Percentiles rank a stretch among this genome's conserved stretches.
These are phyloP conservation scores for Saraca asoca DNA, from an alignment of 331 rosid genomes.

Conservation along the genomic window DNA sequence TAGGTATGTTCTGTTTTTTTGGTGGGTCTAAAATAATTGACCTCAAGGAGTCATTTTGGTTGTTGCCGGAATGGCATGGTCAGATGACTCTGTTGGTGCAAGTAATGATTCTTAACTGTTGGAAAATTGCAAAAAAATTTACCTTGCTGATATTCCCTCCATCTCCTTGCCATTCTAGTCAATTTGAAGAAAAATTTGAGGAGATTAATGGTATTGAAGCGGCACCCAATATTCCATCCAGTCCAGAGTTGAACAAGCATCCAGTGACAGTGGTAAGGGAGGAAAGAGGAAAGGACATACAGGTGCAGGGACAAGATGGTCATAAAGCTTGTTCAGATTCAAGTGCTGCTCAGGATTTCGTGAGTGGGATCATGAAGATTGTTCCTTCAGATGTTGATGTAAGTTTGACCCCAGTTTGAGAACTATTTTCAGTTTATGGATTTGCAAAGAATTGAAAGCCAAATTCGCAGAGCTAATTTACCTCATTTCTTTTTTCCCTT, in stretches of 20 bases:
- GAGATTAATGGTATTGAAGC: constrained; percentile 76
- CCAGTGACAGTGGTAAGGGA: constrained; percentile 45
- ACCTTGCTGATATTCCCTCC: constrained; percentile 29
- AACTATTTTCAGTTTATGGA: constrained; percentile 27
- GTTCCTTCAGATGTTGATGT: constrained; percentile 95
- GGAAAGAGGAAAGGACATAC: constrained; percentile 54
- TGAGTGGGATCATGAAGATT: constrained; percentile 91
- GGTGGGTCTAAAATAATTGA: constrained; percentile 20
- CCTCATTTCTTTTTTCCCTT: constrained; percentile 24
- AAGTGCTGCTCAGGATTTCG: constrained; percentile 64
- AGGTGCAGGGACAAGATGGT: constrained; percentile 59
- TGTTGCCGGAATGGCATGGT: constrained; percentile 23
- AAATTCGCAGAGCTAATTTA: constrained; percentile 23
- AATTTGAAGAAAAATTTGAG: constrained; percentile 95
- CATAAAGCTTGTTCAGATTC: constrained; percentile 54
- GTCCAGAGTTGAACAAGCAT: constrained; percentile 55
- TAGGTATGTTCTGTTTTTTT: constrained; percentile 58
- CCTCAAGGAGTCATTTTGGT: constrained; percentile 27
- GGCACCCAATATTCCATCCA: constrained; percentile 56
- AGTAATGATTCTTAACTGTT: constrained; percentile 29
- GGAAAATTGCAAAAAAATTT: constrained; percentile 25
- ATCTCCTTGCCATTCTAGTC: constrained; percentile 49
- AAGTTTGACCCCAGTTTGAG: constrained; percentile 43
- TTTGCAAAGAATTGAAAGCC: constrained; percentile 21
- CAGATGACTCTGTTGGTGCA: constrained; percentile 31